Conservation (phyloP, 1,139 yeast species). For the Torulaspora globosa region DNA sequence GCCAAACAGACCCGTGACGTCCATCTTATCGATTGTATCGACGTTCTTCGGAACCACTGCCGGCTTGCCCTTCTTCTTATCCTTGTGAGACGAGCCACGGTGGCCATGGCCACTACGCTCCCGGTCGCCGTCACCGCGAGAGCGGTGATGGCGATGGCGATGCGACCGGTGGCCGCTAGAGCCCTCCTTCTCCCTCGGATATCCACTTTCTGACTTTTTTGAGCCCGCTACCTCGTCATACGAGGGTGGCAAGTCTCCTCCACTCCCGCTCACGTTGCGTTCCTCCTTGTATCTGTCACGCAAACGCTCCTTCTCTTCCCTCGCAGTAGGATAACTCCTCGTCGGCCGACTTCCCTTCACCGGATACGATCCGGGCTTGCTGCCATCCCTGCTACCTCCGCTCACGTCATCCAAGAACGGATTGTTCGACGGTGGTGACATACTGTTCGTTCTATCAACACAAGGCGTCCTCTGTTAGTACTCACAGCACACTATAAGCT, state of each 20-base stretch:
- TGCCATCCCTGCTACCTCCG: slow-evolving; percentile 4
- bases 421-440: slow-evolving; percentile 30
- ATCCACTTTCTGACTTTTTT: slow-evolving; percentile 16
- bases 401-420: slow-evolving; percentile 33
- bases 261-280: slow-evolving; percentile 10
- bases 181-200: slow-evolving; percentile 24
- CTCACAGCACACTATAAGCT: background rate
- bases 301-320: slow-evolving; percentile 35
- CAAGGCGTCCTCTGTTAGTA: slow-evolving; percentile 1
- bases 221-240: slow-evolving; percentile 64
- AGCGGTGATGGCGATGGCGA: background rate
- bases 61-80: slow-evolving; percentile 50
- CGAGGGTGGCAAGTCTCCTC: slow-evolving; percentile 47
- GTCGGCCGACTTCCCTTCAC: slow-evolving; percentile 21
- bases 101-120: slow-evolving; percentile 14
- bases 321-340: slow-evolving; percentile 34
- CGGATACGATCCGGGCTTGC: slow-evolving; percentile 8
- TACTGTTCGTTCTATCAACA: slow-evolving; percentile 5
- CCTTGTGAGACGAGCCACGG: slow-evolving; percentile 37
- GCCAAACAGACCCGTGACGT: slow-evolving; percentile 94
- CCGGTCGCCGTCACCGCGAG: slow-evolving; percentile 11
- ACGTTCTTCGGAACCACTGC: slow-evolving; percentile 42
- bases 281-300: slow-evolving; percentile 31
- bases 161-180: slow-evolving; percentile 9
- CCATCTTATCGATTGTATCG: slow-evolving; percentile 91